phyloP scores from a whole-genome alignment of 306 rosid genomes.

The Dalbergia oliveri region DNA sequence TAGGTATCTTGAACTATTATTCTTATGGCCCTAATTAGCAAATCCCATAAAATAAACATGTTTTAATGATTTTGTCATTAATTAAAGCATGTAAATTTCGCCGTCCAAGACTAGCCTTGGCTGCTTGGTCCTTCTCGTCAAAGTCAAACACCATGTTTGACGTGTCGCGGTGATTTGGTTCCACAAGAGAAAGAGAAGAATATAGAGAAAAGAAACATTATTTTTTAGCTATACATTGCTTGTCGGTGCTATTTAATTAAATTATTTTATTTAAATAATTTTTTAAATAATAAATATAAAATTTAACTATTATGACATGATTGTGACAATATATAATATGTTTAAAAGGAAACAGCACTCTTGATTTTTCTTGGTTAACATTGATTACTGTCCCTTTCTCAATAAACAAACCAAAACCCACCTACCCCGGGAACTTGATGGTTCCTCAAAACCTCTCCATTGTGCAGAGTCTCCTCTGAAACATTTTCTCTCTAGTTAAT shows the following conservation, averaged over 20 bases:
- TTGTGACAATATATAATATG: too few species aligned
- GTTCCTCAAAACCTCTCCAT: not conserved
- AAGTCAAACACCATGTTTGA: slow-evolving; percentile 15
- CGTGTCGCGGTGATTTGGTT: not conserved
- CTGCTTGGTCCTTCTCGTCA: slow-evolving; percentile 1
- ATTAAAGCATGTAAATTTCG: not conserved
- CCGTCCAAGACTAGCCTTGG: not conserved
- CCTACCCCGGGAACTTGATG: slow-evolving; percentile 42
- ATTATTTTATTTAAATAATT: too few species aligned
- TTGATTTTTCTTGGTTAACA: too few species aligned
- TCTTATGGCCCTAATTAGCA: too few species aligned
- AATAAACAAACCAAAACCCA: slow-evolving; percentile 15
- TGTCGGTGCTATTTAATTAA: too few species aligned
- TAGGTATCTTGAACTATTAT: too few species aligned
- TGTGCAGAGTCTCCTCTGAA: not conserved
- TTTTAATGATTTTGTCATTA: not conserved
- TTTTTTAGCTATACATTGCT: too few species aligned
- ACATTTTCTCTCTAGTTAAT: not conserved
- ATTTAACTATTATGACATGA: too few species aligned
- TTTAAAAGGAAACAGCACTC: too few species aligned
- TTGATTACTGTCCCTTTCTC: too few species aligned
- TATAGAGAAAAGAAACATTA: not conserved
- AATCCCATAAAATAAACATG: too few species aligned
- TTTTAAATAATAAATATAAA: too few species aligned
- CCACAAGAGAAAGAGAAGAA: not conserved